A percentile compares a stretch with the other conserved stretches of the same genome.
These are phyloP conservation scores for Cornus florida DNA, from an alignment of 148 eudicot species.

Conservation along the genomic window DNA sequence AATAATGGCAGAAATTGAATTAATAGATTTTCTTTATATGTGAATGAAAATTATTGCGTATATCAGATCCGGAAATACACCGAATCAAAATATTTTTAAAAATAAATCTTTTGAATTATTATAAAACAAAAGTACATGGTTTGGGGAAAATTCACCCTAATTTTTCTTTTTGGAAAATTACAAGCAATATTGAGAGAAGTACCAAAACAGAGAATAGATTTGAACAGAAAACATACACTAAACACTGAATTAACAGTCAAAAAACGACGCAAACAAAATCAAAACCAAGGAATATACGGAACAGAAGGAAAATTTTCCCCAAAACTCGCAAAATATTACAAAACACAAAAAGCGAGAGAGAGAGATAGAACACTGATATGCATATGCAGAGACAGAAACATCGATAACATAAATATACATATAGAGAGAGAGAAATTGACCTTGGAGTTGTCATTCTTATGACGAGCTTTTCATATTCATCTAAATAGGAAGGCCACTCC, in stretches of 20 bases:
- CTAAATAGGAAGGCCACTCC: conserved; percentile 74
- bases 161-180: neutral
- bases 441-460: conserved; percentile 76
- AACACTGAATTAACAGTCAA: neutral
- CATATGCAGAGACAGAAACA: neutral
- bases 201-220: neutral
- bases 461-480: conserved; percentile 87
- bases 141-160: neutral
- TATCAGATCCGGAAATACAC: neutral
- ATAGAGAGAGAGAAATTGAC: conserved; percentile 25
- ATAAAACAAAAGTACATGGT: neutral
- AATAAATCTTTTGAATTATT: neutral
- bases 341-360: neutral
- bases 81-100: neutral
- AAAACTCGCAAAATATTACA: neutral
- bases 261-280: neutral
- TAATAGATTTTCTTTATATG: neutral
- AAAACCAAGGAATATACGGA: neutral
- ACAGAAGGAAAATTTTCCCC: neutral
- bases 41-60: neutral
- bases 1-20: neutral
- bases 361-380: neutral
- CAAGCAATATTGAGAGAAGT: too few species aligned
- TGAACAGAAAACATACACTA: neutral
- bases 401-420: neutral